Base-by-base conservation (phyloP, 2,329 filamentous ascomycete genomes). In the Colletotrichum abscissum region DNA sequence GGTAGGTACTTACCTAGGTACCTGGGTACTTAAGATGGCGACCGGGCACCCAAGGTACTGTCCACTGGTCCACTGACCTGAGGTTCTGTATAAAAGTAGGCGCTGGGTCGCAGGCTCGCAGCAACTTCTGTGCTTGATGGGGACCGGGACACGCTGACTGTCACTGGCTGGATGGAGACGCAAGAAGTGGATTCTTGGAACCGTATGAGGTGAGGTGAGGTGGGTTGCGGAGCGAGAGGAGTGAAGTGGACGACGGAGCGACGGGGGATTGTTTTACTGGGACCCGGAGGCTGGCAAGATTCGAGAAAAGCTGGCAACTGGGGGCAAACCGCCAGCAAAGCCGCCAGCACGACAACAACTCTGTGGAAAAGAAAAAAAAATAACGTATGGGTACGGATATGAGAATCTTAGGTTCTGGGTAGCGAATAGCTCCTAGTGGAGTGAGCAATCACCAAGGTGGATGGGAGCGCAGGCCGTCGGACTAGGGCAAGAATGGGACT, bases 121-220 rank as follows among this genome's bases (percentile, higher is more conserved):
- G 38, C 38, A 30, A 65, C 63, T 56, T 14, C 38, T 65, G 49
- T 42, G 63, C 63, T 56, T 28, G 63, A 65, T 65, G 49, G 33
- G 14, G 63, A 28, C 49, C 33, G 30, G 28, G 30, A 12, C n/a
- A 65, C 26, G 54, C 46, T 42, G 49, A 65, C 22, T 56, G 63
- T 56, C 63, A 65, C 63, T 65, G 63, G 63, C 49, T 56, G 49
- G 42, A 65, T 38, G 49, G 49, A 56, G 63, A 54, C 30, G 22
- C 22, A 42, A 42, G 12, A 22, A 52, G 63, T 65, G 63, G 63
- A 12, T 56, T 56, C 52, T n/a, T 28, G 24, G 33, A 22, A 38
- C 46, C 35, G 49, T 55, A 33, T 64, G 46, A 49, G 33, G 42
- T 64, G 62, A 16, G 63, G 30, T 64, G 46, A 49, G 33, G 42